phyloP scores from a whole-genome alignment of 164 flowering plant genomes.

The Piper longum region DNA sequence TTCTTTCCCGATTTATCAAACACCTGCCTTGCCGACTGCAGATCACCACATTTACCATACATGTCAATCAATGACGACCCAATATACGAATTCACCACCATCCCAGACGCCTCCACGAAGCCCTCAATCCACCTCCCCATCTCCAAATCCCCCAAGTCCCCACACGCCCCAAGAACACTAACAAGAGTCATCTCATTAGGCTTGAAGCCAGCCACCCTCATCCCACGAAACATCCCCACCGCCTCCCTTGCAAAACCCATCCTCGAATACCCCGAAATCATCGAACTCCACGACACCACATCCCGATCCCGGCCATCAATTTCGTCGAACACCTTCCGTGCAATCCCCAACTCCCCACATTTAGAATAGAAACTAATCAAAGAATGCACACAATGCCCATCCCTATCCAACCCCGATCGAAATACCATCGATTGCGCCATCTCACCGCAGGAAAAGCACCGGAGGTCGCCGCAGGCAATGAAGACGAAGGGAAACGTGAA shows the following conservation, averaged over 20 bases:
- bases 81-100: constrained; percentile 24
- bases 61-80: constrained; percentile 53
- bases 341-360: constrained; percentile 18
- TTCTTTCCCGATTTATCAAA: constrained; percentile 35
- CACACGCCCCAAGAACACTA: constrained; percentile 32
- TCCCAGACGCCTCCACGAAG: constrained; percentile 14
- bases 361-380: constrained; percentile 26
- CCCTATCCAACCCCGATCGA: constrained; percentile 18
- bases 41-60: constrained; percentile 65
- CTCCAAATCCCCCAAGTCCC: constrained; percentile 32
- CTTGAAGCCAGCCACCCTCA: constrained; percentile 15
- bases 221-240: constrained; percentile 21
- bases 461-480: constrained; percentile 24
- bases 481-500: constrained; percentile 34
- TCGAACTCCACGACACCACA: constrained; percentile 37
- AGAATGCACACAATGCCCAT: constrained; percentile 22
- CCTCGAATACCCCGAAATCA: constrained; percentile 33
- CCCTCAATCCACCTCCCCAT: constrained; percentile 29
- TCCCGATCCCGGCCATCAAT: constrained; percentile 25
- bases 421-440: constrained; percentile 25
- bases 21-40: constrained; percentile 41
- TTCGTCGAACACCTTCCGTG: constrained; percentile 24
- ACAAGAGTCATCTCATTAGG: constrained; percentile 33
- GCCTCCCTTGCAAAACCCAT: constrained; percentile 22
- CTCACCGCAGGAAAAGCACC: constrained; percentile 13